Conservation (phyloP, 139 green algal genomes). For the Tetradesmus lagerheimii region DNA sequence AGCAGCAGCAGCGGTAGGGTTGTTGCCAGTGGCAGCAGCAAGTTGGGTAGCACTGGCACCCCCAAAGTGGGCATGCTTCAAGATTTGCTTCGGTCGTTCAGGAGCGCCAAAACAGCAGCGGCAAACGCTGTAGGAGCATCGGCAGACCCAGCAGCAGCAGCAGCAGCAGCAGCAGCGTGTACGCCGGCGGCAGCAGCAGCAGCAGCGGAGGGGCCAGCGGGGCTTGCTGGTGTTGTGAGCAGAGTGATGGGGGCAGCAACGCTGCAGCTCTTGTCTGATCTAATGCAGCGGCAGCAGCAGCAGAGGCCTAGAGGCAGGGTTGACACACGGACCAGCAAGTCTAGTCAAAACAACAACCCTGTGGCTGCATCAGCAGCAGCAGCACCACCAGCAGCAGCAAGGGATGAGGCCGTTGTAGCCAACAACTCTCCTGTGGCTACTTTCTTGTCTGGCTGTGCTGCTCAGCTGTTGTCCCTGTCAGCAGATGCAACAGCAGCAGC, state of each 20-base stretch:
- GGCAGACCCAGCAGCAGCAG: neutral
- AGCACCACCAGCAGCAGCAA: neutral
- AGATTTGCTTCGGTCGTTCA: neutral
- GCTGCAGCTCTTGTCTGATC: neutral
- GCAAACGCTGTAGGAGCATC: neutral
- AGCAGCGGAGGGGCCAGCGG: neutral
- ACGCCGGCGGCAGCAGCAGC: too few species aligned
- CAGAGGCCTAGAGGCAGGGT: neutral
- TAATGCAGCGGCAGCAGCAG: slow-evolving; percentile 2
- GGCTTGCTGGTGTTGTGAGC: neutral
- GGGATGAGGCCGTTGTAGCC: neutral
- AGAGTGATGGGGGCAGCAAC: slow-evolving; percentile 1
- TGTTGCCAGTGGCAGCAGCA: neutral
- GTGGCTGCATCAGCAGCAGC: neutral
- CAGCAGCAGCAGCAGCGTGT: neutral
- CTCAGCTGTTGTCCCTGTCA: neutral
- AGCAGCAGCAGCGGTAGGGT: neutral
- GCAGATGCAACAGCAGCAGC: neutral
- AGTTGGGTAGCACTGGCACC: neutral
- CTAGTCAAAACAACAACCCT: too few species aligned
- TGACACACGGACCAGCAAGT: neutral
- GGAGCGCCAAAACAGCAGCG: neutral
- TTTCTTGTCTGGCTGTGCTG: neutral
- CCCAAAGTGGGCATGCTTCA: neutral
- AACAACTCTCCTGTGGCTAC: neutral